These are phyloP conservation scores for Nasturtium officinale DNA, from an alignment of 345 rosid genomes.

Conservation along the genomic window DNA sequence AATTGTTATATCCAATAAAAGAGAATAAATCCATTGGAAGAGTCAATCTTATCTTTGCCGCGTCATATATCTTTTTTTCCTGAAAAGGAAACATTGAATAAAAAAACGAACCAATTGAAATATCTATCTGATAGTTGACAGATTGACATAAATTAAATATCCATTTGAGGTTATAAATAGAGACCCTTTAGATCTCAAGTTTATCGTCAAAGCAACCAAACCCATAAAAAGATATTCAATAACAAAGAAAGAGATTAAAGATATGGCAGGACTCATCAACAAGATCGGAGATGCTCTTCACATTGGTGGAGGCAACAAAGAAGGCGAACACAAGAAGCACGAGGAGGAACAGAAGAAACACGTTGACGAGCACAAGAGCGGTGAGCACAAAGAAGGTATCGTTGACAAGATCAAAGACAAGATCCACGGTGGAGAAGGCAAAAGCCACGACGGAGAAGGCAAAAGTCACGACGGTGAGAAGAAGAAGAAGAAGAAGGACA, in stretches of 20 bases:
- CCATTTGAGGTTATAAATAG: conserved; percentile 23
- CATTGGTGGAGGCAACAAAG: conserved; percentile 57
- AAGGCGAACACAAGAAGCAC: conserved; percentile 46
- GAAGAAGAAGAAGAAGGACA: conserved; percentile 54
- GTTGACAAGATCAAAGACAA: conserved; percentile 48
- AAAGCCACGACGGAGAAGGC: conserved; percentile 25
- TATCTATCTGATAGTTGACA: not conserved
- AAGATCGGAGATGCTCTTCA: conserved; percentile 71
- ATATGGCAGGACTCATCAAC: conserved; percentile 66
- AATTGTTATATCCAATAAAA: not conserved
- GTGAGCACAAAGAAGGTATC: conserved; percentile 55
- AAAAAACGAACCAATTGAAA: not conserved
- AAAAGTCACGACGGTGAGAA: conserved; percentile 40
- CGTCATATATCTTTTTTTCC: not conserved
- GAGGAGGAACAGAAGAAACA: conserved; percentile 41
- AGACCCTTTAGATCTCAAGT: conserved; percentile 24
- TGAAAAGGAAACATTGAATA: not conserved
- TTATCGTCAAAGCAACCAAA: conserved; percentile 19
- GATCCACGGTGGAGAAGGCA: conserved; percentile 50
- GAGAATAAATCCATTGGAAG: not conserved
- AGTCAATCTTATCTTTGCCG: conserved; percentile 27
- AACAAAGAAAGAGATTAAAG: not conserved
- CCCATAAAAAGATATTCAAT: not conserved
- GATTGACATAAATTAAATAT: not conserved
- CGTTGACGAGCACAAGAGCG: conserved; percentile 42